Evolutionary conservation across 2,329 filamentous ascomycete species (phyloP), one percentile per base, ranked within the genome.

Genomic region (Aspergillus alliaceus): DNA sequence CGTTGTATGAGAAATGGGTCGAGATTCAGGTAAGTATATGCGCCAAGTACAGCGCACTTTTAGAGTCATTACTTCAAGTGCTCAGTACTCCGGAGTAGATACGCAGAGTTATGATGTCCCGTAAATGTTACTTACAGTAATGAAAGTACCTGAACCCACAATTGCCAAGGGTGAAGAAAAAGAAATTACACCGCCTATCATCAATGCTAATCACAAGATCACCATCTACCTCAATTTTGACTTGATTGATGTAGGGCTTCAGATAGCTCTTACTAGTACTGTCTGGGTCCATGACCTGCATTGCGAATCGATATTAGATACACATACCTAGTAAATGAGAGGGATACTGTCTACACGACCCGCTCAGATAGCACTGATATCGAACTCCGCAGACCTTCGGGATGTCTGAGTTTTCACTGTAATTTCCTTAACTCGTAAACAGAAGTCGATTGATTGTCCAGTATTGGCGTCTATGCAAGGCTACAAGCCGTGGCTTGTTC

Each of bases 101-200:
- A 18, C 20, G 9, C 27, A 29, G 27, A 44, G 24, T 27, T 27
- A 14, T 29, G 14, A 11, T 15, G 40, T 15, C 39, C 15, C 9
- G 25, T 22, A 27, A 44, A 29, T 27, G 40, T 44, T 44, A 29
- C 14, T 44, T 44, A 44, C 40, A 53, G 35, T 29, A 39, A 35
- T 14, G 5, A 25, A 29, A 27, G 15, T 15, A 12, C 18, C 24
- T 35, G 7, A 24, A 25, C 27, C 15, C 4, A n/a, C 1, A 25
- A 20, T 24, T 42, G 40, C 47, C 44, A 11, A 46, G 27, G 25
- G 24, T 51, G 52, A 51, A 20, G 27, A 52, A 57, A n/a, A 50
- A 31, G 37, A 51, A 57, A 57, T 59, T 57, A 57, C 34, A 51
- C 54, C 37, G 54, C 54, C 57, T 47, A 59, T 53, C 51, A 57